phyloP scores from a whole-genome alignment of 768 basidiomycete genomes.

The button mushroom (Agaricus bisporus) region DNA sequence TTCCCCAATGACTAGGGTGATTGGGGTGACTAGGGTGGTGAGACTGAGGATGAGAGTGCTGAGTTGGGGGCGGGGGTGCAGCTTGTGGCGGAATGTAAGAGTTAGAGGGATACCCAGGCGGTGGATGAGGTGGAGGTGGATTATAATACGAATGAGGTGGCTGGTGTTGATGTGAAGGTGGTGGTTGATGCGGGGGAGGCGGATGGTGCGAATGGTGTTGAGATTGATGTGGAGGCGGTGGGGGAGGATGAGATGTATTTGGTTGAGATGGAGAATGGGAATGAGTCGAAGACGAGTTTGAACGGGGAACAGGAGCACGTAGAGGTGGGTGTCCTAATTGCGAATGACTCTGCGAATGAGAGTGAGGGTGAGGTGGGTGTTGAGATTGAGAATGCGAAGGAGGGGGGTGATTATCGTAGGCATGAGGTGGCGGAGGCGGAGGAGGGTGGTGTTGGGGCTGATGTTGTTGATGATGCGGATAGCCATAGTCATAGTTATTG shows the following conservation, averaged over 20 bases:
- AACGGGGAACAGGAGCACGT: slow-evolving; percentile 8
- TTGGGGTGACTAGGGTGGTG: slow-evolving; percentile 1
- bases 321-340: slow-evolving; percentile 9
- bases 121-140: slow-evolving; percentile 13
- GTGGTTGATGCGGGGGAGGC: slow-evolving; percentile 8
- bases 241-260: slow-evolving; percentile 22
- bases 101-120: slow-evolving; percentile 3
- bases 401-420: slow-evolving; percentile 13
- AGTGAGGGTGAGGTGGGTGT: slow-evolving; percentile 21
- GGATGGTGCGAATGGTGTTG: slow-evolving; percentile 20
- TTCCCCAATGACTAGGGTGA: slow-evolving; percentile 5
- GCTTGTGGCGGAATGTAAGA: slow-evolving; percentile 7
- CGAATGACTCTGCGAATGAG: slow-evolving; percentile 10
- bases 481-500: slow-evolving; percentile 42
- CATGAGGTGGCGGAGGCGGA: slow-evolving; percentile 17
- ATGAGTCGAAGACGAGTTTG: slow-evolving; percentile 4
- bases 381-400: slow-evolving; percentile 14
- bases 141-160: slow-evolving; percentile 13
- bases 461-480: slow-evolving; percentile 11
- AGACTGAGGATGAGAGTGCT: not conserved
- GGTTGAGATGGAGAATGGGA: slow-evolving; percentile 12
- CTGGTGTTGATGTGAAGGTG: slow-evolving; percentile 11
- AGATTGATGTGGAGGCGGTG: slow-evolving; percentile 9
- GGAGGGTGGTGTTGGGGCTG: slow-evolving; percentile 21
- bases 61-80: not conserved